Conservation (phyloP, 768 basidiomycete genomes). For the Agrocybe praecox region DNA sequence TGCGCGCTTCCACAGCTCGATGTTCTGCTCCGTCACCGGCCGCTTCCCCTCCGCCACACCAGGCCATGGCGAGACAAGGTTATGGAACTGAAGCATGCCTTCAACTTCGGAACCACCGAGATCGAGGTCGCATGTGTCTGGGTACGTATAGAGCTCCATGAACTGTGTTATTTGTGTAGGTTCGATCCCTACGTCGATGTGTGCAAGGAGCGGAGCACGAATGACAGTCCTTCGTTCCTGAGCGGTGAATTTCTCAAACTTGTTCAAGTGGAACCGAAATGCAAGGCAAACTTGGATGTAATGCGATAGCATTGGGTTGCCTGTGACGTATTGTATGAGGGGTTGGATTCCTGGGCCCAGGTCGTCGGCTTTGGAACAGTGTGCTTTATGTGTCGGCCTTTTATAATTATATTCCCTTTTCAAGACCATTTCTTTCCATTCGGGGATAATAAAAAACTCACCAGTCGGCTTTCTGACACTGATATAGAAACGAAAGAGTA, state of each 20-base stretch:
- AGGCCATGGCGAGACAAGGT: constrained; percentile 8
- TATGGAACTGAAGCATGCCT: constrained; percentile 22
- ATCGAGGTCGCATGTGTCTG: constrained; percentile 13
- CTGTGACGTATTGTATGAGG: constrained; percentile 16
- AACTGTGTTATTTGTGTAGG: constrained; percentile 19
- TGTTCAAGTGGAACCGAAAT: constrained; percentile 12
- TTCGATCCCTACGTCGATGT: constrained; percentile 23
- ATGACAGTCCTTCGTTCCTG: constrained; percentile 6
- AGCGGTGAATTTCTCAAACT: not conserved
- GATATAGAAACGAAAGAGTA: too few relatives aligned
- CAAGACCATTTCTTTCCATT: too few relatives aligned
- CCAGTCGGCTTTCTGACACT: constrained; percentile 21
- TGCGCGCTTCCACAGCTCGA: constrained; percentile 12
- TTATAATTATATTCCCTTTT: not conserved
- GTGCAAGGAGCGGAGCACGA: constrained; percentile 9
- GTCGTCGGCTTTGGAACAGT: constrained; percentile 7
- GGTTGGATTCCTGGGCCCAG: constrained; percentile 13
- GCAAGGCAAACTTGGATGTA: constrained; percentile 18
- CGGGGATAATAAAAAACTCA: not conserved
- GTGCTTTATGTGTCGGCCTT: constrained; percentile 15
- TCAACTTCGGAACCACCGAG: constrained; percentile 8
- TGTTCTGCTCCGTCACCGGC: not conserved
- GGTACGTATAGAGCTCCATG: constrained; percentile 20
- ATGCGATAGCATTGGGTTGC: constrained; percentile 19
- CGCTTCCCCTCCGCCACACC: constrained; percentile 4